Evolutionary conservation across 1,139 yeast genomes (phyloP).

Genomic region (Pichia sp.): DNA sequence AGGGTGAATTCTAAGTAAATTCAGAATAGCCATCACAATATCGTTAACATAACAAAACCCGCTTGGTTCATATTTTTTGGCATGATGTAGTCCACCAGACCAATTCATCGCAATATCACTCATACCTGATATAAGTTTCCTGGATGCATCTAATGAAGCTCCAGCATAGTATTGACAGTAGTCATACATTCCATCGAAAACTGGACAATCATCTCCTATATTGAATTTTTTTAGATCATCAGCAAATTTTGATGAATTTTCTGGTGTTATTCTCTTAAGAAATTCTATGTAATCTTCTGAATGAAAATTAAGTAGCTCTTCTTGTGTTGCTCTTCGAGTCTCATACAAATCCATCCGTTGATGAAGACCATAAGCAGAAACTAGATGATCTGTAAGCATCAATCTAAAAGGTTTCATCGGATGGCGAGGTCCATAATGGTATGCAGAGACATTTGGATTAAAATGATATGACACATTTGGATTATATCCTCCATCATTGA

Average conservation of each 20-base stretch:
- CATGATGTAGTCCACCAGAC: slow-evolving; percentile 97
- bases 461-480: slow-evolving; percentile 79
- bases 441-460: slow-evolving; percentile 73
- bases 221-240: slow-evolving; percentile 91
- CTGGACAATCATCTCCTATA: slow-evolving; percentile 97
- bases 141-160: slow-evolving; percentile 96
- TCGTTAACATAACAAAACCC: slow-evolving; percentile 93
- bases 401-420: slow-evolving; percentile 98
- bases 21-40: slow-evolving; percentile 85
- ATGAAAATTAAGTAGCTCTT: slow-evolving; percentile 75
- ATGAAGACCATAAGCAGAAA: slow-evolving; percentile 75
- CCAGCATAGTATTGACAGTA: slow-evolving; percentile 94
- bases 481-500: slow-evolving; percentile 31
- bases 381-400: slow-evolving; percentile 89
- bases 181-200: slow-evolving; percentile 92
- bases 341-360: slow-evolving; percentile 85
- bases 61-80: slow-evolving; percentile 90
- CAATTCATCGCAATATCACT: slow-evolving; percentile 95
- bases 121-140: slow-evolving; percentile 83
- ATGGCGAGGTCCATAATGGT: slow-evolving; percentile 86
- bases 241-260: slow-evolving; percentile 74
- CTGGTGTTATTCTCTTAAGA: slow-evolving; percentile 75
- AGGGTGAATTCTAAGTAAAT: slow-evolving; percentile 83
- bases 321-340: slow-evolving; percentile 74
- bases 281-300: slow-evolving; percentile 83